A percentile compares a stretch with the other conserved stretches of the same genome.
Evolutionary conservation across 2,329 filamentous ascomycete species (phyloP).

Genomic region (Trichoderma afroharzianum): DNA sequence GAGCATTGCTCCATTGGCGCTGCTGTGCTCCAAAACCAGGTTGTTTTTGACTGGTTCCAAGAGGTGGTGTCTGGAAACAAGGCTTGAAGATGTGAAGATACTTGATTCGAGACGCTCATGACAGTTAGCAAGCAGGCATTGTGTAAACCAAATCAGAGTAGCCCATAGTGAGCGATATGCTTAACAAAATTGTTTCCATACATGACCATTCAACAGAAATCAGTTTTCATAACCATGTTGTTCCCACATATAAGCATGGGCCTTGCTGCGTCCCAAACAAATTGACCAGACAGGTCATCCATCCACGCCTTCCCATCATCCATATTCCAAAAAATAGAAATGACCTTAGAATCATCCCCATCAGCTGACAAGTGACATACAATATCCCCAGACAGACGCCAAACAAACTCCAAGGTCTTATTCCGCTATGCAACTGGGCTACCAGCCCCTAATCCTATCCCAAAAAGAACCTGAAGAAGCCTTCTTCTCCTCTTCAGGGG

Average conservation of each 20-base stretch:
- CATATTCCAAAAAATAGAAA: not conserved
- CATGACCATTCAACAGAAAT: not conserved
- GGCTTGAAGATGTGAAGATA: not conserved
- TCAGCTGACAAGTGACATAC: not conserved
- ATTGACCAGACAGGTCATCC: not conserved
- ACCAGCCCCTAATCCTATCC: conserved; percentile 32
- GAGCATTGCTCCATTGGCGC: conserved; percentile 23
- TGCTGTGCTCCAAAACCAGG: conserved; percentile 19
- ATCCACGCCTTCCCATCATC: not conserved
- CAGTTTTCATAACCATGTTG: not conserved
- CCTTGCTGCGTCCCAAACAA: not conserved
- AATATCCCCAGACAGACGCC: not conserved
- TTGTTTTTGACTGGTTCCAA: conserved; percentile 24
- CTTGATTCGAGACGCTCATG: not conserved
- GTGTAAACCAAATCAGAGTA: not conserved
- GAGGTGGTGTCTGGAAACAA: not conserved
- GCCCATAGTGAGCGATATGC: not conserved
- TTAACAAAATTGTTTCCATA: not conserved
- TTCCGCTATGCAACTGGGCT: not conserved
- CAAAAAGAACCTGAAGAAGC: conserved; percentile 41
- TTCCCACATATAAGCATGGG: not conserved
- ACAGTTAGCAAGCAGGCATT: not conserved
- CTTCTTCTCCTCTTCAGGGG: conserved; percentile 28
- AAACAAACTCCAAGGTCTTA: conserved; percentile 4
- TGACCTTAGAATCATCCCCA: not conserved